A percentile compares a stretch with the other conserved stretches of the same genome.
Conservation (phyloP, 139 green algal genomes). For the Chlorella sp. region DNA sequence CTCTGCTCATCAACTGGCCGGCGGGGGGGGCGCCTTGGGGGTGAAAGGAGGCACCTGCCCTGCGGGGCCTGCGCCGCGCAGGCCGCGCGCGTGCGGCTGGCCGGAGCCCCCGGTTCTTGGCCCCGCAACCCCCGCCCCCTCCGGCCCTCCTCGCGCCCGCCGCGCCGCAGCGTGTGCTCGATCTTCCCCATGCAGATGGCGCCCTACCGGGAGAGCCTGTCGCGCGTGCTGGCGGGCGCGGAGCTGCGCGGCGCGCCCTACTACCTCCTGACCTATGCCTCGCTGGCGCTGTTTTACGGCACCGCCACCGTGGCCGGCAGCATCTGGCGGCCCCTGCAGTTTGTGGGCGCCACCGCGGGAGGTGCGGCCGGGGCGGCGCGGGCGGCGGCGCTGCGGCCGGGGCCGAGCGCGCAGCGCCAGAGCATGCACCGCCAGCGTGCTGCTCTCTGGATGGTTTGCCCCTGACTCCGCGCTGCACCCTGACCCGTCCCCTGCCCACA, state of each 20-base stretch:
- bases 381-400: neutral
- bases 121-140: too few relatives aligned
- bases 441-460: too few relatives aligned
- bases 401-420: neutral
- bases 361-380: neutral
- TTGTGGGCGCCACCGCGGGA: slow-evolving; percentile 38
- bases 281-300: slow-evolving; percentile 18
- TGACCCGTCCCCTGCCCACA: too few relatives aligned
- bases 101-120: too few relatives aligned
- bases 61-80: too few relatives aligned
- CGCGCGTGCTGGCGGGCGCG: slow-evolving; percentile 11
- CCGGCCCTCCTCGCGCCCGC: too few relatives aligned
- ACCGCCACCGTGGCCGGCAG: slow-evolving; percentile 19
- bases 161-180: slow-evolving; percentile 8
- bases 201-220: slow-evolving; percentile 23
- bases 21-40: too few relatives aligned
- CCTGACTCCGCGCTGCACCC: too few relatives aligned
- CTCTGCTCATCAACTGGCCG: too few relatives aligned
- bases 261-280: slow-evolving; percentile 31
- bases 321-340: slow-evolving; percentile 42
- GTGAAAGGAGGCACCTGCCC: too few relatives aligned
- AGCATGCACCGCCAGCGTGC: too few relatives aligned
- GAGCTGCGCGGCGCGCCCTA: slow-evolving; percentile 27
- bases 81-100: too few relatives aligned
- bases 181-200: slow-evolving; percentile 35